Evolutionary conservation across 192 early-diverging fungal species (phyloP).

Genomic region (Podila horticola): DNA sequence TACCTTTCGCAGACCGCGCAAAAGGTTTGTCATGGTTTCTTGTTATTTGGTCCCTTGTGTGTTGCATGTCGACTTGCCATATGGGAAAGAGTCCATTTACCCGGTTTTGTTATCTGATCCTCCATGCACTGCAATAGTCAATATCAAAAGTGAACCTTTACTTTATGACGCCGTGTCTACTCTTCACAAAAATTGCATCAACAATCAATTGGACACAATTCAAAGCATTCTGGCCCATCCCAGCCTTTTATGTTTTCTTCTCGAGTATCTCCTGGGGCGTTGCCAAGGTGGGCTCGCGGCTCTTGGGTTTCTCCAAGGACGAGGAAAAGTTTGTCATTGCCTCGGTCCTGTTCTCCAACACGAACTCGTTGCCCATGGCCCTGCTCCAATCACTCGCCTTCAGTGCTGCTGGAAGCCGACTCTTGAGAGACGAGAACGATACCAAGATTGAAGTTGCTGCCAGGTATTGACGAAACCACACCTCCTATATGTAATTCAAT

Average conservation of each 20-base stretch:
- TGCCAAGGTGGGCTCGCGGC: slow-evolving; percentile 50
- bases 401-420: slow-evolving; percentile 56
- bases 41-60: neutral
- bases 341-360: slow-evolving; percentile 76
- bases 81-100: slow-evolving; percentile 5
- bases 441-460: slow-evolving; percentile 57
- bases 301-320: slow-evolving; percentile 55
- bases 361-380: slow-evolving; percentile 79
- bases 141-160: slow-evolving; percentile 71
- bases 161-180: slow-evolving; percentile 79
- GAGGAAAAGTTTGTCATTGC: slow-evolving; percentile 72
- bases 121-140: slow-evolving; percentile 32
- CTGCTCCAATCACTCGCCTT: slow-evolving; percentile 69
- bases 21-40: slow-evolving; percentile 14
- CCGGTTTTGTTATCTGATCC: too few relatives aligned
- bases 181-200: slow-evolving; percentile 80
- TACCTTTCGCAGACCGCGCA: slow-evolving; percentile 45
- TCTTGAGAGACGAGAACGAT: slow-evolving; percentile 56
- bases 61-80: slow-evolving; percentile 10
- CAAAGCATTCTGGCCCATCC: slow-evolving; percentile 78
- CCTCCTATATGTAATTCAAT: neutral
- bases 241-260: slow-evolving; percentile 60
- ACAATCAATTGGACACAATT: slow-evolving; percentile 70
- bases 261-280: slow-evolving; percentile 41
- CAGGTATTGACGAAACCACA: slow-evolving; percentile 43